Evolutionary conservation across 371 early-diverging fungal genomes (phyloP).

Genomic region (Mucor mucedo): DNA sequence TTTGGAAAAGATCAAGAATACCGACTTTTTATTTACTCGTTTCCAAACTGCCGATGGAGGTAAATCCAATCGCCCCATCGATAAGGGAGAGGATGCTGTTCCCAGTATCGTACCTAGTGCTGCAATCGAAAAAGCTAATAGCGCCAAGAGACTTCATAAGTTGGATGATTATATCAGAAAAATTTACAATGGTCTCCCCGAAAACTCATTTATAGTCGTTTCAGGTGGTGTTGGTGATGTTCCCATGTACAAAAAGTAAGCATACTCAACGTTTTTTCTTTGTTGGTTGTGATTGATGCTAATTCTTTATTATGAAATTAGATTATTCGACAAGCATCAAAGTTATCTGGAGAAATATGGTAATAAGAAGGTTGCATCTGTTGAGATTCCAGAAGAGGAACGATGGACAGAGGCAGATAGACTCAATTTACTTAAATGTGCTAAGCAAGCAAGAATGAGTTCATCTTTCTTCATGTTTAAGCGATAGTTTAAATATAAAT

Average conservation of each 20-base stretch:
- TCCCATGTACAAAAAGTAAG: slow-evolving; percentile 45
- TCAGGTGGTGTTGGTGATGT: slow-evolving; percentile 58
- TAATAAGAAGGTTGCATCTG: slow-evolving; percentile 5
- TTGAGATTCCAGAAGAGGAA: slow-evolving; percentile 23
- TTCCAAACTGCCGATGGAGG: slow-evolving; percentile 21
- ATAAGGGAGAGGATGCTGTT: neutral
- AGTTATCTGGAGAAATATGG: slow-evolving; percentile 18
- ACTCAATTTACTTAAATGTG: slow-evolving; percentile 18
- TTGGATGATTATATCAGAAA: slow-evolving; percentile 46
- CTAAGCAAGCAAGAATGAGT: slow-evolving; percentile 24
- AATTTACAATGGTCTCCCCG: slow-evolving; percentile 48
- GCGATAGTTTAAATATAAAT: slow-evolving; percentile 8
- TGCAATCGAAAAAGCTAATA: neutral
- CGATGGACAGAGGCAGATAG: slow-evolving; percentile 23
- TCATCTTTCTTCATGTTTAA: slow-evolving; percentile 31
- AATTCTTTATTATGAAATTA: neutral
- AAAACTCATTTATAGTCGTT: slow-evolving; percentile 51
- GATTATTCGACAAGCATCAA: slow-evolving; percentile 16
- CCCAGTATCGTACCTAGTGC: slow-evolving; percentile 22
- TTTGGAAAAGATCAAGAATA: slow-evolving; percentile 23
- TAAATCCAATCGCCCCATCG: neutral
- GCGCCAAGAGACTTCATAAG: slow-evolving; percentile 20
- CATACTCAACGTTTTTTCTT: neutral
- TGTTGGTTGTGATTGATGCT: neutral
- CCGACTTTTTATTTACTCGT: slow-evolving; percentile 40